These are phyloP conservation scores for Priceomyces medius DNA, from an alignment of 805 yeast species.

Conservation along the genomic window DNA sequence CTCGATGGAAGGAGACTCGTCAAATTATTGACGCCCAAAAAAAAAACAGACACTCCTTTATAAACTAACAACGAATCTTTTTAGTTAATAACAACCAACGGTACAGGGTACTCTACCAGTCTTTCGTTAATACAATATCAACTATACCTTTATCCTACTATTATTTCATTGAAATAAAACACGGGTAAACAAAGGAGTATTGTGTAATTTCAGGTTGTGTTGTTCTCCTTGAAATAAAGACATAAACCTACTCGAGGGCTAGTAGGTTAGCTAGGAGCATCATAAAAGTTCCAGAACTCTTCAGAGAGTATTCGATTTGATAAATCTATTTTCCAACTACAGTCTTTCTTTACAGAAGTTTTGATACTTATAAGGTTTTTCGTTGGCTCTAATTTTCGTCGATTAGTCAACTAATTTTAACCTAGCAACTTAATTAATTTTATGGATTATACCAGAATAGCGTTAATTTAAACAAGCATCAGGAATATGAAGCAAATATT, in stretches of 20 bases:
- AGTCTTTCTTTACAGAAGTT: conserved; percentile 10
- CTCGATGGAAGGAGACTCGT: not conserved
- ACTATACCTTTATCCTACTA: not conserved
- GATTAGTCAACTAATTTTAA: not conserved
- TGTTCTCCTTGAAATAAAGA: not conserved
- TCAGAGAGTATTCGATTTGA: too few relatives aligned
- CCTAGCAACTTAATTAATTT: not conserved
- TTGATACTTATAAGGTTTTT: too few relatives aligned
- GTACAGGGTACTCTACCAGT: not conserved
- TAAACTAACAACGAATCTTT: not conserved
- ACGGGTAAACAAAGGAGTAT: not conserved
- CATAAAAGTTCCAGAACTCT: too few relatives aligned
- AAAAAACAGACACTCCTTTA: not conserved
- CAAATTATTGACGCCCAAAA: not conserved
- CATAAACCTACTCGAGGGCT: too few relatives aligned
- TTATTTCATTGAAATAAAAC: not conserved
- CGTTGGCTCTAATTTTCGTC: not conserved
- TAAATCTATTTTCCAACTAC: conserved; percentile 11
- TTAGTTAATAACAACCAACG: not conserved
- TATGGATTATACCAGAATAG: not conserved
- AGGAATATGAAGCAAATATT: not conserved
- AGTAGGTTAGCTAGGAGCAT: too few relatives aligned
- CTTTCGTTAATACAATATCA: not conserved
- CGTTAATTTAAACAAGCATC: not conserved
- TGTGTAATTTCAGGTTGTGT: not conserved